Conservation (phyloP, 495 filamentous ascomycete genomes). For the Penicillium longicatenatum region DNA sequence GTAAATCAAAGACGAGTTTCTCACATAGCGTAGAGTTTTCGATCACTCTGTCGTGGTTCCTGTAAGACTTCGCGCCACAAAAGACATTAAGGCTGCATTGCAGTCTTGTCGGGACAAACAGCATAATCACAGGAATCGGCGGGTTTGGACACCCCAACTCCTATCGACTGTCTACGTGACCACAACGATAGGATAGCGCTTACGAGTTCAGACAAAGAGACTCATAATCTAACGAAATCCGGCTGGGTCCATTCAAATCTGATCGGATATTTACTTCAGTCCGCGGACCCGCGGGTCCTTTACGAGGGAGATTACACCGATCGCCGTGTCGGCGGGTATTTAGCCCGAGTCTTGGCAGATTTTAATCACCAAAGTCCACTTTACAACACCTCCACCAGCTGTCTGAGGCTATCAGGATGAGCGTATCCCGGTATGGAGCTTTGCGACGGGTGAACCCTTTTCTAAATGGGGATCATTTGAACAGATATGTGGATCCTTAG, state of each 20-base stretch:
- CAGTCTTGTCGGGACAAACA: background rate
- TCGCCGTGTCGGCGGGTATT: slow-evolving; percentile 9
- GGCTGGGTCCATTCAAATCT: no score
- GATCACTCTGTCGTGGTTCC: background rate
- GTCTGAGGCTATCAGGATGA: background rate
- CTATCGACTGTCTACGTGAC: background rate
- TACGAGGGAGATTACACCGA: slow-evolving; percentile 12
- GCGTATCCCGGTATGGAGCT: background rate
- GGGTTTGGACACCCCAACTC: no score
- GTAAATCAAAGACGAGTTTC: background rate
- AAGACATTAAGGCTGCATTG: background rate
- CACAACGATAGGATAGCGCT: background rate
- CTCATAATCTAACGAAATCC: no score
- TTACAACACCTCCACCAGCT: background rate
- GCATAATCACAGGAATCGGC: no score
- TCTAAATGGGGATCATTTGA: background rate
- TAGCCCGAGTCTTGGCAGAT: slow-evolving; percentile 7
- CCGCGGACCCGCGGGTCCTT: slow-evolving; percentile 1
- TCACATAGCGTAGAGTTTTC: background rate
- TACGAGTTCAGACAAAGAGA: background rate
- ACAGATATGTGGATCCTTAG: background rate
- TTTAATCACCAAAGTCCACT: background rate
- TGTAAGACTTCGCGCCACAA: background rate
- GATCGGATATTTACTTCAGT: background rate
- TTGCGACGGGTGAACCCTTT: background rate